These are phyloP conservation scores for Ichthyophthirius multifiliis DNA, from an alignment of 169 alveolate species.

Conservation along the genomic window DNA sequence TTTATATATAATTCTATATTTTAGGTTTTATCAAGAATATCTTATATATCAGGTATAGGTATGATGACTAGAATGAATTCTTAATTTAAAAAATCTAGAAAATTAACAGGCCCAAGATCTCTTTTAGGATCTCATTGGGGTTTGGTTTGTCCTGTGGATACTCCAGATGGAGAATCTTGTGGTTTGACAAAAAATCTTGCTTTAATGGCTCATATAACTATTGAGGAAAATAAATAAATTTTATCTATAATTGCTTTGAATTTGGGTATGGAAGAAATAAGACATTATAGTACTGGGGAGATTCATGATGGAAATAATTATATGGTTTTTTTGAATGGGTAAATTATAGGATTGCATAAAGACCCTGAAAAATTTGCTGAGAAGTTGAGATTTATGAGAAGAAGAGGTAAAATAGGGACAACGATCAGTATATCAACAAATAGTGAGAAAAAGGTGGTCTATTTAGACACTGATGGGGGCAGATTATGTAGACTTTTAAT, in stretches of 20 bases:
- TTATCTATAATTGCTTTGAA: constrained; percentile 57
- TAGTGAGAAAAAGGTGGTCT: constrained; percentile 90
- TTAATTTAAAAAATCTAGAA: constrained; percentile 93
- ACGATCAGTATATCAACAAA: constrained; percentile 95
- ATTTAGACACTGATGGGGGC: constrained; percentile 99
- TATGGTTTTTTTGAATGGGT: constrained; percentile 94
- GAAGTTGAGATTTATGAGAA: constrained; percentile 86
- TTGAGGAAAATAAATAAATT: constrained; percentile 90
- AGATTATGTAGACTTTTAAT: constrained; percentile 97
- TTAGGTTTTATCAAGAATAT: constrained; percentile 93
- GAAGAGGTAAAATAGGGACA: constrained; percentile 95
- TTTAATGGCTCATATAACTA: constrained; percentile 97
- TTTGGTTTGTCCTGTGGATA: constrained; percentile 99
- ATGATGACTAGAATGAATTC: constrained; percentile 94
- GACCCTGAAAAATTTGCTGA: constrained; percentile 87
- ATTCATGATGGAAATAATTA: constrained; percentile 74
- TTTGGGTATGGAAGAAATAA: constrained; percentile 90
- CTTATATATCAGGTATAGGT: constrained; percentile 96
- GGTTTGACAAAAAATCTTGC: constrained; percentile 98
- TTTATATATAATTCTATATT: not conserved
- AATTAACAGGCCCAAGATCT: constrained; percentile 98
- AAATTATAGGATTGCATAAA: constrained; percentile 92
- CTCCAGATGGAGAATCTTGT: constrained; percentile 99
- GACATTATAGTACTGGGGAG: constrained; percentile 70
- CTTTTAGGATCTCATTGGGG: constrained; percentile 99